These are phyloP conservation scores for Pestalotiopsis sp. DNA, from an alignment of 2,329 filamentous ascomycete species.

Conservation along the genomic window DNA sequence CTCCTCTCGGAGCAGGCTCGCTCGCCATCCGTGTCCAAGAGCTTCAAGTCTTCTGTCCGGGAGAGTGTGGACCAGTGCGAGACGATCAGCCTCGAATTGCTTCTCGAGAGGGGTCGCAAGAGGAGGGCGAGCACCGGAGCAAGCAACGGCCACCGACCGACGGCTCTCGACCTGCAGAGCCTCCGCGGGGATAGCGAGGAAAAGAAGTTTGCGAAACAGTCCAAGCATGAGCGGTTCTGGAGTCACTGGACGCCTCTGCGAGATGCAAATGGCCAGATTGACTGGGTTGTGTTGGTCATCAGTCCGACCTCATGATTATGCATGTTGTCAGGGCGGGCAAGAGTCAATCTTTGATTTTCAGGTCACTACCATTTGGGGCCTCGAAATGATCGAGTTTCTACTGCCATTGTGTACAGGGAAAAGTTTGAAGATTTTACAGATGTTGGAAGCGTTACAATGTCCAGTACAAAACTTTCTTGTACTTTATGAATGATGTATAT, in stretches of 20 bases:
- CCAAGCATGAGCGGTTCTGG: conserved; percentile 22
- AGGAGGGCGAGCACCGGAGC: background rate
- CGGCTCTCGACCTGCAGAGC: conserved; percentile 1
- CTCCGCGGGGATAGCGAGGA: conserved; percentile 11
- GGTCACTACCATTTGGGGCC: no score
- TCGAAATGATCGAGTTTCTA: no score
- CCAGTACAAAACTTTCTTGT: background rate
- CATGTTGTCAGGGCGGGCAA: background rate
- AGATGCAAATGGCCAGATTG: conserved; percentile 29
- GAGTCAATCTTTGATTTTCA: background rate
- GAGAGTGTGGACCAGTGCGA: conserved; percentile 26
- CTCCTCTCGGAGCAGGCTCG: conserved; percentile 49
- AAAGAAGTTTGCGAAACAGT: conserved; percentile 19
- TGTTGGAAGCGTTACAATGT: background rate
- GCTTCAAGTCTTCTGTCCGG: conserved; percentile 44
- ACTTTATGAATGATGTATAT: conserved; percentile 5
- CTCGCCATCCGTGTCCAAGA: conserved; percentile 42
- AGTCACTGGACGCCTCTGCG: conserved; percentile 37
- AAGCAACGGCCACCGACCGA: background rate
- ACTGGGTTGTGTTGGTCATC: conserved; percentile 34
- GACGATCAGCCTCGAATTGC: conserved; percentile 28
- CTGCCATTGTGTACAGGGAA: background rate
- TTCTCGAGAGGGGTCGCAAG: conserved; percentile 15
- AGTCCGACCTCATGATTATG: conserved; percentile 10
- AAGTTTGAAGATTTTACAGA: background rate